Base-by-base conservation (phyloP, 257 asterid genomes). In the Asclepias syriaca region DNA sequence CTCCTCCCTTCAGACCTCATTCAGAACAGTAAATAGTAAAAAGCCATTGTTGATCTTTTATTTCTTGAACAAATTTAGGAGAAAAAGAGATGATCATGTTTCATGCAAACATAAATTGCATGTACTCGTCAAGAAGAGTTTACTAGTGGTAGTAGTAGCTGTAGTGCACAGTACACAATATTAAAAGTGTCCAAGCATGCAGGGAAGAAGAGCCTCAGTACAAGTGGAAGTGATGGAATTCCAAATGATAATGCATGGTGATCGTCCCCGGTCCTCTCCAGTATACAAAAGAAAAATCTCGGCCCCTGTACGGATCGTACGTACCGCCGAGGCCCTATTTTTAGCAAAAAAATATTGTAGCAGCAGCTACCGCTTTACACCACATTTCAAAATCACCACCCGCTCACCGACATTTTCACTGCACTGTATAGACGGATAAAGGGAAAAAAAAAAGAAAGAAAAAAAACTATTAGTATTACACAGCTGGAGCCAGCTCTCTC, bases 401-500 rank as follows among this genome's bases (percentile, higher is more conserved):
- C 39, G 2, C 13, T 8, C 71, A 48, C 59, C 45, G 34, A 48
- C 71, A 49, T 27, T 24, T 67, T 43, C 19, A 21, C 43, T 21
- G 11, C 18, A 13, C 69, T 13, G 43, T 55, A 6, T 16, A 14
- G 59, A 68, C 8, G 60, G 72, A 68, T 29, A 67, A 49, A 67
- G 29, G 8, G 5, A 4, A 4, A 4, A 34, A 2, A 29, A 29
- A 29, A 4, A 4, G 5, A 34, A 34, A 34, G 3, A 34, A 34
- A 34, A 34, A 15, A 5, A 50, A 8, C 48, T 21, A n/a, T 8
- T 49, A 54, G 12, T 54, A 54, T 6, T 54, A 13, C 72, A 49
- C 61, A 51, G 72, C 72, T 68, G 72, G 60, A 68, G 60, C 29
- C 72, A 68, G 61, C 72, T 51, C 48, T 67, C 45, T 67, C 45